Evolutionary conservation across 202 grass and related monocot species (phyloP).

Genomic region (Schoenoplectus tabernaemontani): DNA sequence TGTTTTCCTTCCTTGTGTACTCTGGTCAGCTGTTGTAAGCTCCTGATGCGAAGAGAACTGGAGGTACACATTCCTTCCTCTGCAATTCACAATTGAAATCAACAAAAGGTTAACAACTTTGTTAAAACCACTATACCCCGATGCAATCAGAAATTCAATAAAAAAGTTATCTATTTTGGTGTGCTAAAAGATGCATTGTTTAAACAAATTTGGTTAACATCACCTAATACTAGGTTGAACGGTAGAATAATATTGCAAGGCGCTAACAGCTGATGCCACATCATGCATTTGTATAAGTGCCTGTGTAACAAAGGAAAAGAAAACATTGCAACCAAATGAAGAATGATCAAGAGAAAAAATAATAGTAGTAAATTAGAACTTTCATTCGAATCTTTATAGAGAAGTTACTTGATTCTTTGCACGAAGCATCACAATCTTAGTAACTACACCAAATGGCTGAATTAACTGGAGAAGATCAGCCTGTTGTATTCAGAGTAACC

Average conservation of each 20-base stretch:
- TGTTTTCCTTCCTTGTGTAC: conserved; percentile 69
- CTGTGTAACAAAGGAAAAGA: conserved; percentile 17
- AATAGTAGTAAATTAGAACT: not conserved
- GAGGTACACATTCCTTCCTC: conserved; percentile 95
- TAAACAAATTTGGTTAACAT: conserved; percentile 3
- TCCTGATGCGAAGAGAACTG: conserved; percentile 99
- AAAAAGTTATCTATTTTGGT: not conserved
- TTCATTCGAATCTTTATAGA: not conserved
- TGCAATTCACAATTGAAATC: conserved; percentile 25
- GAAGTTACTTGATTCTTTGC: conserved; percentile 25
- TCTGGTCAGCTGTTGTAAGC: conserved; percentile 81
- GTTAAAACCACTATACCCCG: not conserved
- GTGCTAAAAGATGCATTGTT: conserved; percentile 10
- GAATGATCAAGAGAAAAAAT: not conserved
- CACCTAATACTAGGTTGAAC: conserved; percentile 97
- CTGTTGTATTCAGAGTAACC: not conserved
- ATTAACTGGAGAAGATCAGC: conserved; percentile 29
- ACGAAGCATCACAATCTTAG: conserved; percentile 26
- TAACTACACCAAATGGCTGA: conserved; percentile 22
- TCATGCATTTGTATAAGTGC: conserved; percentile 96
- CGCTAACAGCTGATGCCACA: conserved; percentile 55
- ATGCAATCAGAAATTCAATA: not conserved
- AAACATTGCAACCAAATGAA: not conserved
- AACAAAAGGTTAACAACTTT: not conserved
- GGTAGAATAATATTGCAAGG: conserved; percentile 73